These are phyloP conservation scores for Picochlorum sp. DNA, from an alignment of 139 green algal genomes.

Conservation along the genomic window DNA sequence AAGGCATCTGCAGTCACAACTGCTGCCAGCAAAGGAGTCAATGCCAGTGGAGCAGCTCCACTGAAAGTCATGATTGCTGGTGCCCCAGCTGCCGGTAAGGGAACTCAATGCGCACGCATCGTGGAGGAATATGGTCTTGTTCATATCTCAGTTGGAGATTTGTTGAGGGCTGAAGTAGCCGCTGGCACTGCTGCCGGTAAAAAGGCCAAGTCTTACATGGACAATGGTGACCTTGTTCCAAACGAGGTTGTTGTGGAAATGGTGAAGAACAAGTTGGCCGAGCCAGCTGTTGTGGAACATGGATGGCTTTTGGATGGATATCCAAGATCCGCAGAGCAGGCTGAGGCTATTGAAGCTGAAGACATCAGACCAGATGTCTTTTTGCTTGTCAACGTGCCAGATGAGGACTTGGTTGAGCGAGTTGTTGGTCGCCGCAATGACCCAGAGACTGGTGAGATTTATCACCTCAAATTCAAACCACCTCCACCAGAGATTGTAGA, in stretches of 20 bases:
- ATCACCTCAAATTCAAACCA: slow-evolving; percentile 84
- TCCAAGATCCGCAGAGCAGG: slow-evolving; percentile 81
- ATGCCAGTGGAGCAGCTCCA: slow-evolving; percentile 9
- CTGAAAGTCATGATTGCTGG: slow-evolving; percentile 91
- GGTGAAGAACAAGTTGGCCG: slow-evolving; percentile 67
- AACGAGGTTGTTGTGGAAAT: slow-evolving; percentile 90
- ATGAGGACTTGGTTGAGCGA: slow-evolving; percentile 87
- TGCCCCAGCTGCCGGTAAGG: slow-evolving; percentile 92
- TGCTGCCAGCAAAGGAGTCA: no score
- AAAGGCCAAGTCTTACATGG: slow-evolving; percentile 88
- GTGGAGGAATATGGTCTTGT: slow-evolving; percentile 81
- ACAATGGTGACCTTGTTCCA: slow-evolving; percentile 85
- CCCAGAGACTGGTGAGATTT: slow-evolving; percentile 89
- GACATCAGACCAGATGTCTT: slow-evolving; percentile 92
- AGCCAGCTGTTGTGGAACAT: slow-evolving; percentile 36
- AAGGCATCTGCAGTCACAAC: no score
- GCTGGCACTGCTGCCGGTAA: slow-evolving; percentile 64
- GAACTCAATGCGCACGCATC: slow-evolving; percentile 89
- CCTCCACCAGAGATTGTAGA: slow-evolving; percentile 62
- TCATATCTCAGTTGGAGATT: slow-evolving; percentile 93
- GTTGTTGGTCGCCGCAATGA: slow-evolving; percentile 88
- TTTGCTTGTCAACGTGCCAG: slow-evolving; percentile 89
- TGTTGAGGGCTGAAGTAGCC: slow-evolving; percentile 92
- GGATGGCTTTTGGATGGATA: slow-evolving; percentile 99
- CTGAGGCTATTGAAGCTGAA: slow-evolving; percentile 82